A percentile compares a stretch with the other conserved stretches of the same genome.
These are phyloP conservation scores for Leccinum fibrillosum DNA, from an alignment of 768 basidiomycete genomes.

Conservation along the genomic window DNA sequence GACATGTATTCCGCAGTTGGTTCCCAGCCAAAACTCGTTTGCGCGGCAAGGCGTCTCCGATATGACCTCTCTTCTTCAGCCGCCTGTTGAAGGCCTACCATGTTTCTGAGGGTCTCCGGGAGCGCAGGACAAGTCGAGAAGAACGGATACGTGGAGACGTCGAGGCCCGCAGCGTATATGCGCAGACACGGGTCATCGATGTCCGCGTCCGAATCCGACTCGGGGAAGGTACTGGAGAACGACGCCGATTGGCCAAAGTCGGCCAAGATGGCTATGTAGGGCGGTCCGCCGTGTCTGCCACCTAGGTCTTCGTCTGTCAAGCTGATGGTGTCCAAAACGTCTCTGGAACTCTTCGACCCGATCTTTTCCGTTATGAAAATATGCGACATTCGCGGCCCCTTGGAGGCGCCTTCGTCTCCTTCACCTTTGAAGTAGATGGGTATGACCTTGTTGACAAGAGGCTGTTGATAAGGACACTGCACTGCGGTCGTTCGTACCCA, in stretches of 20 bases:
- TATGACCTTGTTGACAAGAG: slow-evolving; percentile 11
- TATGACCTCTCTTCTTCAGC: not conserved
- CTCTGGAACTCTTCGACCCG: not conserved
- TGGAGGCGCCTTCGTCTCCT: not conserved
- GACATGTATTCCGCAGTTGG: not conserved
- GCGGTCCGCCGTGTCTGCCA: not conserved
- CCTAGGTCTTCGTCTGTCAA: not conserved
- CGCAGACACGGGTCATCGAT: not conserved
- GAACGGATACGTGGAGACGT: slow-evolving; percentile 4
- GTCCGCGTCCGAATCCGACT: not conserved
- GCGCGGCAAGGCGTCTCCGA: not conserved
- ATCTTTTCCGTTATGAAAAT: slow-evolving; percentile 9
- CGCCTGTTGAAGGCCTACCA: not conserved
- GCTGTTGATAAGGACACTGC: slow-evolving; percentile 9
- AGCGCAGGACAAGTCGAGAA: not conserved
- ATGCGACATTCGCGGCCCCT: not conserved
- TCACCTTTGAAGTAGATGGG: slow-evolving; percentile 7
- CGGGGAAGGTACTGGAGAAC: not conserved
- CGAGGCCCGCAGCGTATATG: not conserved
- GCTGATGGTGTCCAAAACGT: not conserved
- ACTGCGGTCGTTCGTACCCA: slow-evolving; percentile 10
- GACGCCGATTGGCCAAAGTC: not conserved
- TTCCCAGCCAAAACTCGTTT: slow-evolving; percentile 1
- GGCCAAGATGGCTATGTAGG: slow-evolving; percentile 1
- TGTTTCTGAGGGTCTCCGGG: not conserved